Evolutionary conservation across 768 basidiomycete genomes (phyloP).

Genomic region (Podaxis mareebaensis): DNA sequence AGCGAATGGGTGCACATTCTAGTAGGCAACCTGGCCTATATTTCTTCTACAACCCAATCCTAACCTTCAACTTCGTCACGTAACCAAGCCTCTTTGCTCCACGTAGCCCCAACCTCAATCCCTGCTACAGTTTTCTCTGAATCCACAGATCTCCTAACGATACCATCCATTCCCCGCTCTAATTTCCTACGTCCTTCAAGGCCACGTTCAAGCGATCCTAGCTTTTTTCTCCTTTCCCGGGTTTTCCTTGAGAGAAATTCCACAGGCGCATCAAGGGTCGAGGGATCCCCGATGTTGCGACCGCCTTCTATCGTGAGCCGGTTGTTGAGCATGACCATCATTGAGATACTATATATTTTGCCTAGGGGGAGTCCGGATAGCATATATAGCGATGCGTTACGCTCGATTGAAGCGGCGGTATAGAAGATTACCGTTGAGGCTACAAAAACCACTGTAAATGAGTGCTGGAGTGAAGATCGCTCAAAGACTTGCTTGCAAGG

Average conservation of each 20-base stretch:
- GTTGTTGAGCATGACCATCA: constrained; percentile 12
- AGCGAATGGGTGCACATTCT: too few relatives aligned
- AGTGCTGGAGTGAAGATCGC: not conserved
- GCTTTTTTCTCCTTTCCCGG: not conserved
- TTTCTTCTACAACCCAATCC: too few relatives aligned
- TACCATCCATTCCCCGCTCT: not conserved
- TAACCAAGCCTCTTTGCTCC: not conserved
- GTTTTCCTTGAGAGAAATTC: not conserved
- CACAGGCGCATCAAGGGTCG: not conserved
- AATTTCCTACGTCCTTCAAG: not conserved
- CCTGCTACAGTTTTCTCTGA: not conserved
- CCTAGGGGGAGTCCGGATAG: not conserved
- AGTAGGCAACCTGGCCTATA: too few relatives aligned
- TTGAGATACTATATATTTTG: constrained; percentile 4
- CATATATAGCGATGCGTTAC: not conserved
- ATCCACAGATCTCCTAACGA: not conserved
- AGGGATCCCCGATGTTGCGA: not conserved
- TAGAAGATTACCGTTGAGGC: not conserved
- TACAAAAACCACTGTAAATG: not conserved
- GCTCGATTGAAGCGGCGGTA: not conserved
- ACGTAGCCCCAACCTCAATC: not conserved
- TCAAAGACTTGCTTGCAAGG: not conserved
- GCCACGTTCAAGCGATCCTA: not conserved
- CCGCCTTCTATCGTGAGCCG: not conserved
- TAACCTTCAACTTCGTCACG: too few relatives aligned